Conservation (phyloP, 257 asterid species). For the Sherardia arvensis region DNA sequence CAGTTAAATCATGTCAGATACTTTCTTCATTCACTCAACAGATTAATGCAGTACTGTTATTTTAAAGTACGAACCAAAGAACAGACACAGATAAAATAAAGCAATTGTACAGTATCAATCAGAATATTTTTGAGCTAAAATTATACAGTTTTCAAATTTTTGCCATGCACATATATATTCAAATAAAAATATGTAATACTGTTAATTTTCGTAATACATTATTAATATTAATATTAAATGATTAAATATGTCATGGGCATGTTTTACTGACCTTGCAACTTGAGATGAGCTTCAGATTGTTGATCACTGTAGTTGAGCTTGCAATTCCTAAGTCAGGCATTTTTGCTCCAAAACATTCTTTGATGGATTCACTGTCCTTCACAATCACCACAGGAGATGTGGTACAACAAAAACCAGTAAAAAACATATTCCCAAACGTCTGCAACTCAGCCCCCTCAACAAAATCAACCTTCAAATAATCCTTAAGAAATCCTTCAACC, state of each 20-base stretch:
- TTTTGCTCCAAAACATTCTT: slow-evolving; percentile 44
- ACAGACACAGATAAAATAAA: no score
- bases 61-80: no score
- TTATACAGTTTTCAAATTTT: no score
- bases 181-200: no score
- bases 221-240: no score
- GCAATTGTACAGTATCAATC: no score
- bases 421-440: slow-evolving; percentile 29
- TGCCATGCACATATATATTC: no score
- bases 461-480: slow-evolving; percentile 51
- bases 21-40: not conserved
- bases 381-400: slow-evolving; percentile 36
- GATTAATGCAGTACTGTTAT: no score
- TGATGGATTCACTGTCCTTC: slow-evolving; percentile 46
- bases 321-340: slow-evolving; percentile 67
- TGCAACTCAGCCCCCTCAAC: slow-evolving; percentile 71
- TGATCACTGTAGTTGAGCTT: slow-evolving; percentile 24
- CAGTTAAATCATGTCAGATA: not conserved
- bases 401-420: slow-evolving; percentile 40
- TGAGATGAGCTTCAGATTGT: slow-evolving; percentile 37
- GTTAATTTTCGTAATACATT: no score
- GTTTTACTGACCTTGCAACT: slow-evolving; percentile 55
- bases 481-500: slow-evolving; percentile 73
- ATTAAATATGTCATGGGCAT: not conserved
- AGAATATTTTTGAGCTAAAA: no score